phyloP scores from a whole-genome alignment of 2,329 filamentous ascomycete species.

The Lasiodiplodia sp. region DNA sequence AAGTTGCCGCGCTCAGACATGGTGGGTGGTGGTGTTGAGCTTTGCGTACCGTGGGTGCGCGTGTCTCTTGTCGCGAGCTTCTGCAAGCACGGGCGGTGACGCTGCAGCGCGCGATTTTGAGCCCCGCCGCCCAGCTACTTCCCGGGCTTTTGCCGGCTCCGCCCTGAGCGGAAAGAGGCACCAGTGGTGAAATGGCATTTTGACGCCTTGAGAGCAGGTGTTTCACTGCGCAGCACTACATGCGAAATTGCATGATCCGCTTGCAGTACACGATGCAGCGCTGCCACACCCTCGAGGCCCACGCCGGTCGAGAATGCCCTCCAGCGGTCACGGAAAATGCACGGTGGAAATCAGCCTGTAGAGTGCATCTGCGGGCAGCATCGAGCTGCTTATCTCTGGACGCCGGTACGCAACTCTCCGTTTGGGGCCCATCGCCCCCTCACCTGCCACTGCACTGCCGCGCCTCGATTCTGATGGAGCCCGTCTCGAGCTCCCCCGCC shows the following conservation, averaged over 20 bases:
- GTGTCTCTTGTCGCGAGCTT: slow-evolving; percentile 22
- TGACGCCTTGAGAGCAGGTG: not conserved
- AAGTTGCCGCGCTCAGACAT: slow-evolving; percentile 66
- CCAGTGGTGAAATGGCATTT: not conserved
- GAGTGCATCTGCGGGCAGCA: not conserved
- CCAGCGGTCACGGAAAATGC: not conserved
- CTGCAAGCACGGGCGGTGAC: slow-evolving; percentile 26
- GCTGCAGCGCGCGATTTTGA: slow-evolving; percentile 12
- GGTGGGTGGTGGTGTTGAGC: slow-evolving; percentile 21
- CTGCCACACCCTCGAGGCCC: not conserved
- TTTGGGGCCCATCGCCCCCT: not conserved
- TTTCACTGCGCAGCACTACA: not conserved
- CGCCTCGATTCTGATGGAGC: not conserved
- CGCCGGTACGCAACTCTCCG: not conserved
- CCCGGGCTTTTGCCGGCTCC: not conserved
- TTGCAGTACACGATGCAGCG: not conserved
- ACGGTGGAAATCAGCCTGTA: not conserved
- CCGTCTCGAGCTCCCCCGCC: not conserved
- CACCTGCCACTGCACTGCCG: not conserved
- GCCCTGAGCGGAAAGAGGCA: slow-evolving; percentile 9
- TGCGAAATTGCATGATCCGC: not conserved
- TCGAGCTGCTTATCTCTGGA: slow-evolving; percentile 7
- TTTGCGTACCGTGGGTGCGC: slow-evolving; percentile 1
- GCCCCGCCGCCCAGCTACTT: not conserved
- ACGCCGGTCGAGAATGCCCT: not conserved